phyloP scores from a whole-genome alignment of 1,139 yeast species.

The Protomyces macrosporus region DNA sequence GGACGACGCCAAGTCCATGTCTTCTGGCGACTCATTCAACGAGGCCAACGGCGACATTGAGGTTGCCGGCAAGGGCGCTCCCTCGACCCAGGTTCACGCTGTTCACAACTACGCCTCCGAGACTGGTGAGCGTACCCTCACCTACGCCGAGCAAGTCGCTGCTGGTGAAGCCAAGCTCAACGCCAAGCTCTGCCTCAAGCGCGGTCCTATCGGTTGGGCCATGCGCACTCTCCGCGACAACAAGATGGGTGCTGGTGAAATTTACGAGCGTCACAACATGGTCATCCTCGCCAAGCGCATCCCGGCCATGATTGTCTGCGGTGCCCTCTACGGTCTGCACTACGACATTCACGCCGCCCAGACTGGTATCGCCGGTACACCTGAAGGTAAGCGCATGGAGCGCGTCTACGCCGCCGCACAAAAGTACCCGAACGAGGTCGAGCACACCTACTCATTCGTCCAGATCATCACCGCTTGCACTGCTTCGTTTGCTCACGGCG shows the following conservation, averaged over 20 bases:
- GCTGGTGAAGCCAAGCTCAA: conserved; percentile 16
- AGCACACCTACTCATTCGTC: conserved; percentile 61
- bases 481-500: conserved; percentile 78
- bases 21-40: neutral
- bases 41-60: neutral
- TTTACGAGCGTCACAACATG: conserved; percentile 23
- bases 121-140: neutral
- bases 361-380: conserved; percentile 34
- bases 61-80: neutral
- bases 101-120: neutral
- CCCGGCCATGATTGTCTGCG: conserved; percentile 21
- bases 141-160: conserved; percentile 6
- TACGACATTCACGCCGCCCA: conserved; percentile 23
- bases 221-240: conserved; percentile 25
- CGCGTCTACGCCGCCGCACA: conserved; percentile 47
- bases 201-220: conserved; percentile 24
- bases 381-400: conserved; percentile 38
- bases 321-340: conserved; percentile 23
- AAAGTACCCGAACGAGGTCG: conserved; percentile 66
- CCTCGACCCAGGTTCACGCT: neutral
- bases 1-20: conserved; percentile 3
- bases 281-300: conserved; percentile 13
- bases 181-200: conserved; percentile 14
- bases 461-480: conserved; percentile 74
- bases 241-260: conserved; percentile 15